Percentiles rank a stretch among this genome's conserved stretches.
Evolutionary conservation across 345 rosid species (phyloP).

Genomic region (Citrus reticulata): DNA sequence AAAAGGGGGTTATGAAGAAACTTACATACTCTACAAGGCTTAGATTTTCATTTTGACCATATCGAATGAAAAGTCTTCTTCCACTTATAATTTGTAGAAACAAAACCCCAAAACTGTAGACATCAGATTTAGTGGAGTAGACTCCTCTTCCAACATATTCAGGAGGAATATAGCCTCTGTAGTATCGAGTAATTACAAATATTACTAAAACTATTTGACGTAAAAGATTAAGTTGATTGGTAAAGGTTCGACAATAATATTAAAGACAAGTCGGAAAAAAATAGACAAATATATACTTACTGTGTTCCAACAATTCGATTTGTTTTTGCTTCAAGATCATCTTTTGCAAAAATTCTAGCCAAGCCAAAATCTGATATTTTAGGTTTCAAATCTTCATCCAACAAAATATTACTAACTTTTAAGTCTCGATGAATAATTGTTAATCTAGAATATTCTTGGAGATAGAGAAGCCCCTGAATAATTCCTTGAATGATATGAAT

Average conservation of each 20-base stretch:
- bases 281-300: constrained; percentile 14
- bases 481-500: too few species aligned
- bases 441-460: constrained; percentile 9
- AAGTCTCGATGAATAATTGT: constrained; percentile 23
- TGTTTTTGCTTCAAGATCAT: constrained; percentile 29
- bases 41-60: background rate
- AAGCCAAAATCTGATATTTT: constrained; percentile 53
- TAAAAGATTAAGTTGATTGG: too few species aligned
- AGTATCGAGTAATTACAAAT: background rate
- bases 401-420: background rate
- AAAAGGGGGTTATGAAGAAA: background rate
- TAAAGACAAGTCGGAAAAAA: background rate
- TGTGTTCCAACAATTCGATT: constrained; percentile 35
- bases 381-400: constrained; percentile 34
- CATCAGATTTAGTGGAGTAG: background rate
- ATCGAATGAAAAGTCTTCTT: background rate
- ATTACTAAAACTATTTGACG: too few species aligned
- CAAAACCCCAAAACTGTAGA: background rate
- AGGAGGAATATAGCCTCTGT: background rate
- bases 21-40: constrained; percentile 25
- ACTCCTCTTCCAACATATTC: background rate
- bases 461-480: too few species aligned
- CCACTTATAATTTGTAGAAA: background rate
- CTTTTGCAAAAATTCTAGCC: constrained; percentile 34
- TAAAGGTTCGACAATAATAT: too few species aligned